Percentiles rank a stretch among this genome's conserved stretches.
These are phyloP conservation scores for Colletotrichum limetticola DNA, from an alignment of 2,329 filamentous ascomycete species.

Conservation along the genomic window DNA sequence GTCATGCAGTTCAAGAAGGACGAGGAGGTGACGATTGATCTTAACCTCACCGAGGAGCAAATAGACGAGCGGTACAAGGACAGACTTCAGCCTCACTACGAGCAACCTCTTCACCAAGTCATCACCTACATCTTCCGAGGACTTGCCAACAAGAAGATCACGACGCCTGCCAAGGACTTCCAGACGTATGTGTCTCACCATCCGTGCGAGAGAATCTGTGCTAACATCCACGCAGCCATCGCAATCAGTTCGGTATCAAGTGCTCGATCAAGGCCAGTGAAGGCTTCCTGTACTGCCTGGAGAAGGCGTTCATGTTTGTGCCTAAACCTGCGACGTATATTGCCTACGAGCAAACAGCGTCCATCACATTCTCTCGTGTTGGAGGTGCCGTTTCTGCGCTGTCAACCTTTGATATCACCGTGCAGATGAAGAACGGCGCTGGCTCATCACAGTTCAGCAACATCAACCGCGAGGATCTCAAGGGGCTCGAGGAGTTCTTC, in stretches of 20 bases:
- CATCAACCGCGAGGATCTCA: constrained; percentile 98
- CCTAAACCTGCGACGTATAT: constrained; percentile 98
- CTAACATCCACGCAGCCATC: constrained; percentile 69
- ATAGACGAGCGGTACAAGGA: constrained; percentile 88
- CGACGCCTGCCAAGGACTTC: constrained; percentile 94
- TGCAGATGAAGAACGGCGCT: constrained; percentile 86
- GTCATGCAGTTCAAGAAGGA: constrained; percentile 99
- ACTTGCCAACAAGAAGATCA: constrained; percentile 93
- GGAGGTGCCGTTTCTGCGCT: constrained; percentile 93
- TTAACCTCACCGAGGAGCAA: constrained; percentile 94
- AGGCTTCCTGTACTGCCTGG: constrained; percentile 94
- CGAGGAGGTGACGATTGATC: constrained; percentile 94
- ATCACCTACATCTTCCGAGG: constrained; percentile 96
- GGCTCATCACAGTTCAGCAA: constrained; percentile 98
- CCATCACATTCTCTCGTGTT: constrained; percentile 94
- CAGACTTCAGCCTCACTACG: constrained; percentile 89
- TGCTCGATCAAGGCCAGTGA: constrained; percentile 99
- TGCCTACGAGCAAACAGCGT: constrained; percentile 90
- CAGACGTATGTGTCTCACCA: constrained; percentile 64
- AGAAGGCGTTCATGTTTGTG: constrained; percentile 99
- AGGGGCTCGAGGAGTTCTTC: constrained; percentile 97
- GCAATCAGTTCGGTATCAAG: constrained; percentile 94
- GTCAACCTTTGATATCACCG: constrained; percentile 96
- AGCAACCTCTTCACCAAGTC: constrained; percentile 92
- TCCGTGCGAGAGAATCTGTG: background rate